Evolutionary conservation across 495 filamentous ascomycete genomes (phyloP), one percentile per base, ranked within the genome.

Genomic region (Achaetomiella virescens): DNA sequence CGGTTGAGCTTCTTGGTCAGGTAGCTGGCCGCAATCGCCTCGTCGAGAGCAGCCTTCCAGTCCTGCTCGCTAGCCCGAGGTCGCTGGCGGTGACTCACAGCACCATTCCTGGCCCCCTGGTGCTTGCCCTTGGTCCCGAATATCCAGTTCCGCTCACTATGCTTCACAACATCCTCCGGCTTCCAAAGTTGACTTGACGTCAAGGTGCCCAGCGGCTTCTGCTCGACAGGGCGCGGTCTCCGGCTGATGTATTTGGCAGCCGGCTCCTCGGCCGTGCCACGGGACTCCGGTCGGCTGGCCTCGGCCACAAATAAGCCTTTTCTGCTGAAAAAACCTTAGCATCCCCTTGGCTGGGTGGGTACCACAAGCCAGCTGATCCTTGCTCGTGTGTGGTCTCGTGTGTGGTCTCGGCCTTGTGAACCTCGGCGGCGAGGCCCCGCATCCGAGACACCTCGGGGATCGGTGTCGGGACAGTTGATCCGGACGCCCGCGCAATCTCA

Each of bases 131-230:
- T 55, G 15, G n/a, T 24, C 12, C 54, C 49, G 5, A 37, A 18
- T 12, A 73, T 70, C 72, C 72, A 75, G 36, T 69, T 58, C 10
- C 57, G 42, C 46, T 64, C 55, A 33, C 36, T 40, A 3, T 56
- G 33, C 46, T 56, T 53, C 21, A 22, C 49, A 10, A 8, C 43
- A 11, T 58, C 38, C 15, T 20, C 37, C 11, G 33, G 56, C 6
- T 42, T 43, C 74, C 74, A 77, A 20, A 75, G 66, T 10, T 41
- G 38, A 7, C 49, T 59, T 9, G 73, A 75, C 17, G 62, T 52
- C 35, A 73, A 51, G 6, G 8, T 52, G 9, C 65, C 61, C 14
- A 72, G 41, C 10, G 71, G 62, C 54, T 64, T 60, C 17, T 61
- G 48, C 18, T 58, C 54, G 3, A 46, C 52, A n/a, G 64, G 55